Base-by-base conservation (phyloP, 768 basidiomycete species). In the Hydnomerulius pinastri region DNA sequence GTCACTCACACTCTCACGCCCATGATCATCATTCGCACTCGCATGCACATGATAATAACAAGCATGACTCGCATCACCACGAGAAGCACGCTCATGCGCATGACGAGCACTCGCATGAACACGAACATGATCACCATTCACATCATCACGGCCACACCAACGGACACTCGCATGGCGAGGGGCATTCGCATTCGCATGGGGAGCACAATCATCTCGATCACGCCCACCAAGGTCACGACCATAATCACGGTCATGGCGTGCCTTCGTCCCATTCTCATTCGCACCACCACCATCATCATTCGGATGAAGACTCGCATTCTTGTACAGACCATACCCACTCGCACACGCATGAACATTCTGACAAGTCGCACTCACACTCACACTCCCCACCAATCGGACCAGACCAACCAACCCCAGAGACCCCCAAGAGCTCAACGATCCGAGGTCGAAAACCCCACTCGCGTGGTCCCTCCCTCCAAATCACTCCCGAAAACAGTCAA, bases 21-120 rank as follows among this genome's bases (percentile, higher is more conserved):
- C 43, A 63, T 54, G 54, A 33, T 27, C 53, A 81, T 46, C 86
- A 87, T 65, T 80, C 79, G 2, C 81, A 82, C 55, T 77, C 76
- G 1, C 76, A 78, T 71, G 67, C 69, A 7, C 74, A 76, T n/a
- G n/a, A n/a, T 63, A 65, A 62, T 4, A 63, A 70, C 47, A 41
- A 40, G 6, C 55, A 56, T 45, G 48, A n/a, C n/a, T n/a, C n/a
- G n/a, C n/a, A n/a, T n/a, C n/a, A n/a, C n/a, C n/a, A n/a, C n/a
- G n/a, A n/a, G n/a, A n/a, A 55, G 23, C 59, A 53, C 43, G 55
- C 64, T 12, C 75, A 77, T 53, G 65, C 70, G 27, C 76, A 75
- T 61, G 18, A 51, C 48, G 60, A 55, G 9, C 71, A 74, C 53
- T 50, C 61, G 21, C 63, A 67, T 55, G 56, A 69, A 8, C 71